A percentile compares a stretch with the other conserved stretches of the same genome.
Conservation (phyloP, 306 rosid species). For the Prinsepia uniflora region DNA sequence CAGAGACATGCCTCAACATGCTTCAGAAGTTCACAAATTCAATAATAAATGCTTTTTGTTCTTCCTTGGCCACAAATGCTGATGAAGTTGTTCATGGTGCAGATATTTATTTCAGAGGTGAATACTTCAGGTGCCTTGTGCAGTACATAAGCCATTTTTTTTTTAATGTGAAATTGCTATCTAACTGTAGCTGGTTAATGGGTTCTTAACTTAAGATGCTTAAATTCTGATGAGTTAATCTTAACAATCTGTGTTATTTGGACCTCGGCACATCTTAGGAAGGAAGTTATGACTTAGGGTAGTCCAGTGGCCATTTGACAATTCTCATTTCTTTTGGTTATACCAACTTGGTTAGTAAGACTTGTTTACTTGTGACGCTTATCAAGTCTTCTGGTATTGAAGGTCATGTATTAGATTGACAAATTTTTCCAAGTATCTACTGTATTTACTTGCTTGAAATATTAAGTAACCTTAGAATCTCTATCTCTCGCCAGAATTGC, state of each 20-base stretch:
- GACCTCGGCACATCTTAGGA: background rate
- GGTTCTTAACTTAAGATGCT: background rate
- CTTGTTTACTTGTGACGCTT: background rate
- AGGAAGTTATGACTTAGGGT: background rate
- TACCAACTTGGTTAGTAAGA: background rate
- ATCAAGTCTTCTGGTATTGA: background rate
- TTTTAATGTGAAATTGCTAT: background rate
- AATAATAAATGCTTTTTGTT: constrained; percentile 53
- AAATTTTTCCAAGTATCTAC: background rate
- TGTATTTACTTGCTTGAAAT: background rate
- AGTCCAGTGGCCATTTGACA: background rate
- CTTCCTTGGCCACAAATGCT: constrained; percentile 41
- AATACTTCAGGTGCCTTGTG: constrained; percentile 28
- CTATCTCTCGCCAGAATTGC: background rate
- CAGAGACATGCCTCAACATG: constrained; percentile 42
- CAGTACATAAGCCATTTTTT: background rate
- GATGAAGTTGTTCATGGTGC: constrained; percentile 36
- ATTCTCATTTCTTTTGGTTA: background rate
- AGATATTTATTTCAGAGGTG: constrained; percentile 70
- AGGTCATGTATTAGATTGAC: background rate
- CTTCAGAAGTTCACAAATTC: constrained; percentile 48
- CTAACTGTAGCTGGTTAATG: constrained; percentile 4
- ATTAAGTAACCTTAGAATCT: background rate
- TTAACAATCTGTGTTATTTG: background rate
- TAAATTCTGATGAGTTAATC: background rate